Percentiles rank a stretch among this genome's conserved stretches.
phyloP scores from a whole-genome alignment of 805 yeast species.

The Lipomyces lipofer region DNA sequence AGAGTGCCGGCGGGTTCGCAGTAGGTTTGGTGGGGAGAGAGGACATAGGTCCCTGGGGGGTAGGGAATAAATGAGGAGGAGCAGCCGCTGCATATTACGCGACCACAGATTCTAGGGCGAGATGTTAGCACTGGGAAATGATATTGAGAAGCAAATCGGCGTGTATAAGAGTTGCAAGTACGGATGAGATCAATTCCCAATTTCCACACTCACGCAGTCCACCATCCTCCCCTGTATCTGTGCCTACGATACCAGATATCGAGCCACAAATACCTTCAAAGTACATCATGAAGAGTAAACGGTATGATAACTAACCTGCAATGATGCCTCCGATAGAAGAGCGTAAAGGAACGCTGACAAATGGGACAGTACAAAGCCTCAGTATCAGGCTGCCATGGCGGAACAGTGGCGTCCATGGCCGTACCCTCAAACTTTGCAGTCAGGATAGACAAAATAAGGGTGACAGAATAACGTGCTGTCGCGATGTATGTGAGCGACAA shows the following conservation, averaged over 20 bases:
- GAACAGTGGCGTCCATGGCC: slow-evolving; percentile 8
- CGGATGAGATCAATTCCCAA: too few species aligned
- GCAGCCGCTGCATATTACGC: slow-evolving; percentile 72
- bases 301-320: slow-evolving; percentile 51
- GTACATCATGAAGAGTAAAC: too few species aligned
- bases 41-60: slow-evolving; percentile 58
- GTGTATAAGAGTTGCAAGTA: too few species aligned
- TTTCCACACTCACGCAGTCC: slow-evolving; percentile 20
- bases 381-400: slow-evolving; percentile 69
- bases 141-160: slow-evolving; percentile 31
- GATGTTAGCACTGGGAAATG: slow-evolving; percentile 38
- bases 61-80: slow-evolving; percentile 55
- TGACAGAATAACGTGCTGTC: too few species aligned
- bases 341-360: slow-evolving; percentile 54
- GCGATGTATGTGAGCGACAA: neutral
- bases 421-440: too few species aligned
- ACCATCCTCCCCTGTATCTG: neutral
- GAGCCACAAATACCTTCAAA: slow-evolving; percentile 29
- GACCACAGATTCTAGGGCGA: slow-evolving; percentile 71
- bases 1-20: slow-evolving; percentile 54
- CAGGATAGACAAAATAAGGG: too few species aligned
- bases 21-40: slow-evolving; percentile 52
- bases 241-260: slow-evolving; percentile 33
- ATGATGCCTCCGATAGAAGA: slow-evolving; percentile 76
- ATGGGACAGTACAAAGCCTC: slow-evolving; percentile 53